These are phyloP conservation scores for Tulasnella sp. DNA, from an alignment of 768 basidiomycete genomes.

Conservation along the genomic window DNA sequence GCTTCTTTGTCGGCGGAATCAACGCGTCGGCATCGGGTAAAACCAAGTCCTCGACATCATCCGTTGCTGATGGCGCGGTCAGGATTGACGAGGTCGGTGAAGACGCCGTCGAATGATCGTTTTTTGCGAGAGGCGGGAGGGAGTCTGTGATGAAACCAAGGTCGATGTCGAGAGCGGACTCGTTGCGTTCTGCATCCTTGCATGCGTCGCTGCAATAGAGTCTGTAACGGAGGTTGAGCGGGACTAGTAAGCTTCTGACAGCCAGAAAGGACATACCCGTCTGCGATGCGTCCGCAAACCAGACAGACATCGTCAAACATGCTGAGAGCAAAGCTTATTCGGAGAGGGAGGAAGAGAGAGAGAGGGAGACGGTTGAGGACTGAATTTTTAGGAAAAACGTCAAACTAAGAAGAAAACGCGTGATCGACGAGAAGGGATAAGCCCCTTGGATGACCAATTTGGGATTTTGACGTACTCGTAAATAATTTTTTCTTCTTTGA, in stretches of 20 bases:
- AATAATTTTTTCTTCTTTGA: too few species aligned
- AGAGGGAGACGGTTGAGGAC: too few species aligned
- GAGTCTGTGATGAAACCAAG: conserved; percentile 15
- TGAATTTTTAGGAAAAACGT: too few species aligned
- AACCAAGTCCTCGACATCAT: conserved; percentile 2
- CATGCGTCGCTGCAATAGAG: conserved; percentile 19
- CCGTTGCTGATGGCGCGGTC: conserved; percentile 9
- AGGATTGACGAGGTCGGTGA: conserved; percentile 17
- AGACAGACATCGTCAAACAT: conserved; percentile 16
- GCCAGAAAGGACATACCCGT: conserved; percentile 5
- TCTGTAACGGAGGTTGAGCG: conserved; percentile 1
- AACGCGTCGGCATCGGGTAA: neutral
- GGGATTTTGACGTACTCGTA: too few species aligned
- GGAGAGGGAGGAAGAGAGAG: too few species aligned
- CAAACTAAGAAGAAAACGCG: too few species aligned
- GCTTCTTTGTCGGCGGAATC: neutral
- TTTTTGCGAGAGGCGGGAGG: conserved; percentile 11
- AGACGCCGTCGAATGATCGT: conserved; percentile 12
- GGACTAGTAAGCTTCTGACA: neutral
- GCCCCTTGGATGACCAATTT: too few species aligned
- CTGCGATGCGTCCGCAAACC: conserved; percentile 11
- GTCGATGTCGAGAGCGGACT: conserved; percentile 15
- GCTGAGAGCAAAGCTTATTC: too few species aligned
- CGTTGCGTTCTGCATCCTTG: conserved; percentile 14
- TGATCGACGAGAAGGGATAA: too few species aligned